Evolutionary conservation across 108 stramenopile genomes (phyloP).

Genomic region (Pseudonitzschia delicatissima): DNA sequence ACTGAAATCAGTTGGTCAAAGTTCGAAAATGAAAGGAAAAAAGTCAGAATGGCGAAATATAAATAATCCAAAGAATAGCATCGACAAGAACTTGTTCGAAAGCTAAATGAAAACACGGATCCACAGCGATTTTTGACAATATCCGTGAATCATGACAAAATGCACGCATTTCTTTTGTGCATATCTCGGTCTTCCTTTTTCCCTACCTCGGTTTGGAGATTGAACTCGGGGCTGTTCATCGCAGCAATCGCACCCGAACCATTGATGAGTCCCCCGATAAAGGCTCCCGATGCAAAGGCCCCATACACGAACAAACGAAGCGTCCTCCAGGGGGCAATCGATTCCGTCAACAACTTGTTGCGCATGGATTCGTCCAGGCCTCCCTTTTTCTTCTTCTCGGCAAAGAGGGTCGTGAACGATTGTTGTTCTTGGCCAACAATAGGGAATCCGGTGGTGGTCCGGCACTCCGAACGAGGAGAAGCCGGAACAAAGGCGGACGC

Average conservation of each 20-base stretch:
- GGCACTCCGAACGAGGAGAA: neutral
- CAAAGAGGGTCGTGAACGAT: neutral
- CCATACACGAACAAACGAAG: constrained; percentile 71
- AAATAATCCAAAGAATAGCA: too few species aligned
- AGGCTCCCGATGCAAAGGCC: constrained; percentile 66
- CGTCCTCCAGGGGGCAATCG: constrained; percentile 82
- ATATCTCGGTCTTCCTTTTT: too few species aligned
- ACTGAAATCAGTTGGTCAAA: too few species aligned
- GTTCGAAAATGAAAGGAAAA: too few species aligned
- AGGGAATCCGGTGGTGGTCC: too few species aligned
- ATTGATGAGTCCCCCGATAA: constrained; percentile 73
- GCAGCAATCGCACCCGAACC: constrained; percentile 53
- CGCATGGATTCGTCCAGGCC: constrained; percentile 33
- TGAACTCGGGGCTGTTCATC: constrained; percentile 59
- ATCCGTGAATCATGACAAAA: too few species aligned
- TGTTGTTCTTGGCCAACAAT: too few species aligned
- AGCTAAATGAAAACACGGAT: too few species aligned
- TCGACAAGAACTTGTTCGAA: too few species aligned
- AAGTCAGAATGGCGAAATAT: too few species aligned
- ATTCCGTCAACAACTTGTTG: constrained; percentile 66
- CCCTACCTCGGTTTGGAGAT: constrained; percentile 67
- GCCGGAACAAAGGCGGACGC: neutral
- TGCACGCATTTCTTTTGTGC: too few species aligned
- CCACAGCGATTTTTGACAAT: too few species aligned
- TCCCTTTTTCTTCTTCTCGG: constrained; percentile 21